Conservation (phyloP, 768 basidiomycete genomes). For the Leccinellum luteum region DNA sequence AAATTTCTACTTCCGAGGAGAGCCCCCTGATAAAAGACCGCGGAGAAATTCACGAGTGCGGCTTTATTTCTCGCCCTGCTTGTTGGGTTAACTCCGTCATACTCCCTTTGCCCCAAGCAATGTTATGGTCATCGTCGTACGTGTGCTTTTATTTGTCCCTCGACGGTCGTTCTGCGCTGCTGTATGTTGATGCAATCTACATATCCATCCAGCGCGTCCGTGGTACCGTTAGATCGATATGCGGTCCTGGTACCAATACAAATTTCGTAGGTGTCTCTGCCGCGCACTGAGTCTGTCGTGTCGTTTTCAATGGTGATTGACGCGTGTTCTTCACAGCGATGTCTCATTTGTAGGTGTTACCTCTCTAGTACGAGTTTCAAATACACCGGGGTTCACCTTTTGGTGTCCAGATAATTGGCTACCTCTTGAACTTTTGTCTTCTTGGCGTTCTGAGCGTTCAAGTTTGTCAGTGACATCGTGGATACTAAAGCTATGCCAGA, state of each 20-base stretch:
- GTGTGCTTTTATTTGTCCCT: background rate
- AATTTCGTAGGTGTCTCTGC: constrained; percentile 4
- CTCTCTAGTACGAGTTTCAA: background rate
- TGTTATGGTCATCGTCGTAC: constrained; percentile 1
- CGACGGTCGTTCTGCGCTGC: background rate
- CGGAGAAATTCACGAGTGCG: too few species aligned
- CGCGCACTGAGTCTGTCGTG: background rate
- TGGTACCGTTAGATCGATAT: background rate
- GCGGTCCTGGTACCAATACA: constrained; percentile 2
- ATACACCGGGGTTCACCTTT: background rate
- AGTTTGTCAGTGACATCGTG: constrained; percentile 2
- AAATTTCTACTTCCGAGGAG: background rate
- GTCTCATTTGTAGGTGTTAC: constrained; percentile 3
- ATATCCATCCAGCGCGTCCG: background rate
- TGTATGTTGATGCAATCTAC: background rate
- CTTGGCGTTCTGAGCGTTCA: constrained; percentile 4
- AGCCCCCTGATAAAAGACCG: background rate
- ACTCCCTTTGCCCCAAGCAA: background rate
- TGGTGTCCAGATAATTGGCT: constrained; percentile 2
- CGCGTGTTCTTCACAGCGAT: background rate
- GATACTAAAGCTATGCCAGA: background rate
- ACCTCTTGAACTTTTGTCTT: constrained; percentile 10
- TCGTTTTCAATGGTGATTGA: background rate
- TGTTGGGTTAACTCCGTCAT: background rate
- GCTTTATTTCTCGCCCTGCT: background rate